Evolutionary conservation across 1,284 basidiomycete genomes (phyloP), one percentile per base, ranked within the genome.

Genomic region (Pascua guehoae): DNA sequence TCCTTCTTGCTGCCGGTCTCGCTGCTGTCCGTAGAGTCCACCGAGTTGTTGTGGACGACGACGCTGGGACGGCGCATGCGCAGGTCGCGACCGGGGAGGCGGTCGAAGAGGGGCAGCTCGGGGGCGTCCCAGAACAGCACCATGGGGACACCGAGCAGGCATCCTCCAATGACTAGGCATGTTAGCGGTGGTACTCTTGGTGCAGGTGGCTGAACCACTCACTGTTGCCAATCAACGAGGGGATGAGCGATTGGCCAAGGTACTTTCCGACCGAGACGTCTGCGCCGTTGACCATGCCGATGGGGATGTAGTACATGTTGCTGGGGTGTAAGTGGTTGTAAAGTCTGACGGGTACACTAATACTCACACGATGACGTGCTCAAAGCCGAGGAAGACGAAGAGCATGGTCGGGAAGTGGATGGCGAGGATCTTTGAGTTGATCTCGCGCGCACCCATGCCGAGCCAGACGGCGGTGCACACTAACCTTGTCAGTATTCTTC

Each of bases 401-500:
- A 71, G 62, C 47, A 70, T 68, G 46, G 75, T 67, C 9, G 75
- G 75, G 63, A 76, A 67, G 58, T 71, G 70, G n/a, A 69, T 51
- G 2, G 68, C 71, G 36, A 70, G 53, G 12, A 76, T 67, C 59
- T 76, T 76, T 40, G 65, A 66, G 14, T 69, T 53, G 11, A 65
- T 66, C 53, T 76, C 75, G 14, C 69, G 65, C 8, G 71, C 66
- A 2, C 66, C 57, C 2, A 63, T 49, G 10, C 67, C 70, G 40
- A 74, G 71, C 63, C 70, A 75, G 32, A 77, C 70, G 15, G 73
- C 73, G 32, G 70, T 64, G 58, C 70, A 71, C 32, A 77, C 74
- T 59, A 32, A 12, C 5, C 24, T 49, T 10, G 38, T 15, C 8
- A 15, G 37, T 12, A 7, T 15, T 14, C 9, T 12, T 16, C 46